A percentile compares a stretch with the other conserved stretches of the same genome.
phyloP scores from a whole-genome alignment of 1,284 basidiomycete species.

The Porodaedalea pini region DNA sequence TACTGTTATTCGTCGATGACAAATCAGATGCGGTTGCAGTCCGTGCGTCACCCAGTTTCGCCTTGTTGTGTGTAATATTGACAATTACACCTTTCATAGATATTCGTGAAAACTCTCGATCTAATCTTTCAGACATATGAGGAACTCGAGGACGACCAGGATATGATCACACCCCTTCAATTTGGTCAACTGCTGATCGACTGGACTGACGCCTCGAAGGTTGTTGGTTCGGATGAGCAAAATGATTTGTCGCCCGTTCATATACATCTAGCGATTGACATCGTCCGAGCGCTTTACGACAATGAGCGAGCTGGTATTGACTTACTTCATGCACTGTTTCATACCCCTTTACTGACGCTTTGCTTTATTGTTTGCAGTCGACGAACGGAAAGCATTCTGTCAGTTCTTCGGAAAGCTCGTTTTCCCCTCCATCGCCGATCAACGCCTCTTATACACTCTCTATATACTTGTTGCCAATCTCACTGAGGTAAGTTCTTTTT shows the following conservation, averaged over 20 bases:
- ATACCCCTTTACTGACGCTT: neutral
- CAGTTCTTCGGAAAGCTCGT: conserved; percentile 79
- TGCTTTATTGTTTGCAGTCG: conserved; percentile 2
- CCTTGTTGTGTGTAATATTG: neutral
- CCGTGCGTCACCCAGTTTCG: conserved; percentile 2
- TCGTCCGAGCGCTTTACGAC: conserved; percentile 16
- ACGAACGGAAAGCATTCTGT: conserved; percentile 60
- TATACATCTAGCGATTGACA: conserved; percentile 17
- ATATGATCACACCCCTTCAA: conserved; percentile 19
- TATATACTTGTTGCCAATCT: conserved; percentile 22
- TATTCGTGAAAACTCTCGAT: conserved; percentile 5
- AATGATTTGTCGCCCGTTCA: conserved; percentile 6
- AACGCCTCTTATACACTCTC: conserved; percentile 7
- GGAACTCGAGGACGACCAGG: conserved; percentile 20
- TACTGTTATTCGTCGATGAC: conserved; percentile 18
- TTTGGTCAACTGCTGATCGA: conserved; percentile 19
- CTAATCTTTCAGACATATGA: conserved; percentile 17
- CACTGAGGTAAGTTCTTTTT: conserved; percentile 13
- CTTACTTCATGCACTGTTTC: neutral
- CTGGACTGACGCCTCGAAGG: conserved; percentile 20
- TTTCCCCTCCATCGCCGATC: conserved; percentile 33
- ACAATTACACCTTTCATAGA: neutral
- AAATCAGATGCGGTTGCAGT: conserved; percentile 17
- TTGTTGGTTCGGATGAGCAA: conserved; percentile 2
- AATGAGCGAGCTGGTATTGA: conserved; percentile 13